Base-by-base conservation (phyloP, 2,329 filamentous ascomycete genomes). In the Cercospora sojina region DNA sequence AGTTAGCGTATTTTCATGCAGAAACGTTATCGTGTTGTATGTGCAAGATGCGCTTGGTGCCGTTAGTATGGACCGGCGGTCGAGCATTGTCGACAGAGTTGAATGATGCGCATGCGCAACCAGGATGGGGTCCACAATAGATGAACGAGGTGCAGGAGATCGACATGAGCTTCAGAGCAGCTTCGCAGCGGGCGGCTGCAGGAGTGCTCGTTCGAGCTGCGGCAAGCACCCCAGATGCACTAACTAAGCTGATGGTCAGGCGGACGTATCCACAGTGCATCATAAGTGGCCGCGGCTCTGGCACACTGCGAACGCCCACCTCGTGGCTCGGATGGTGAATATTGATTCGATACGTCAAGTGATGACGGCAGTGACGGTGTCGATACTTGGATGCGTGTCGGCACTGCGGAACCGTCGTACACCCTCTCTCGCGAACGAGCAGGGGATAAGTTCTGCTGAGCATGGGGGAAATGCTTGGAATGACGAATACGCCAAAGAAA, bases 1-100 rank as follows among this genome's bases (percentile, higher is more conserved):
- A 51, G 73, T 82, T 81, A 79, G 78, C 79, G 78, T 71, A 74
- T 57, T 64, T 35, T 32, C 35, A 27, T 53, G 25, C 43, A 13
- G 18, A 18, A 49, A 49, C 43, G 12, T 49, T 49, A 49, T 49
- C 43, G 41, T 25, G 20, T 25, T 23, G 43, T 49, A 23, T 49
- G 18, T 49, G 43, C 43, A 10, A 49, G 18, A 49, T 49, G 43
- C 43, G 43, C 43, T n/a, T 56, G 51, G n/a, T 27, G 51, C 25
- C 25, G 29, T 56, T 27, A 25, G 25, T 29, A 32, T n/a, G 31
- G 25, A 18, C 25, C 12, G 47, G 51, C 51, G 29, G 16, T 56
- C 6, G 51, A 29, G 25, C 25, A 56, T 56, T 29, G 25, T 25
- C 29, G n/a, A 29, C 51, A 12, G 29, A 32, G 12, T 29, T 56